Percentiles rank a stretch among this genome's conserved stretches.
phyloP scores from a whole-genome alignment of 1,284 basidiomycete genomes.

The Sanghuangporus sanghuang region DNA sequence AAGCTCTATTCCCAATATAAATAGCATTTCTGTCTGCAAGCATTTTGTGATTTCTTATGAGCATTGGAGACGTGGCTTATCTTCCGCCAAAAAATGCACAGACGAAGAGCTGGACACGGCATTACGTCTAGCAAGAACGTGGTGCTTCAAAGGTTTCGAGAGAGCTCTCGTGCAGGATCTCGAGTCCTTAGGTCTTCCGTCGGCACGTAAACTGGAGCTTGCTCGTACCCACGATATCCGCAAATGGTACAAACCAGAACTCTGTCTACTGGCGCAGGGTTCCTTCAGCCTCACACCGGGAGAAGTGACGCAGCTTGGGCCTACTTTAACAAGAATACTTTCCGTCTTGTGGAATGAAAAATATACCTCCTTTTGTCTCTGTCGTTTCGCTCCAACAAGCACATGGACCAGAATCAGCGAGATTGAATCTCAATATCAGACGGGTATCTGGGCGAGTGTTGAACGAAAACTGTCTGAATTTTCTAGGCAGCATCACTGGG shows the following conservation, averaged over 20 bases:
- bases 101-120: slow-evolving; percentile 5
- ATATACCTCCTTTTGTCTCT: neutral
- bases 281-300: neutral
- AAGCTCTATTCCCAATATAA: neutral
- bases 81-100: neutral
- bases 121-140: slow-evolving; percentile 10
- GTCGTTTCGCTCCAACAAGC: neutral
- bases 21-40: neutral
- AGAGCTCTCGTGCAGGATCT: neutral
- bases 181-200: neutral
- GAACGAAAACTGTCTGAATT: neutral
- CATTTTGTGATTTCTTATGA: neutral
- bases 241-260: slow-evolving; percentile 1
- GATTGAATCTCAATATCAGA: neutral
- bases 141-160: neutral
- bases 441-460: neutral
- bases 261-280: slow-evolving; percentile 1
- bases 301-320: slow-evolving; percentile 5
- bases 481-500: neutral
- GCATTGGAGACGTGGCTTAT: neutral
- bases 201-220: slow-evolving; percentile 2
- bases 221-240: slow-evolving; percentile 4
- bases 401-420: neutral
- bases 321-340: neutral
- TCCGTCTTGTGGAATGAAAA: neutral